Conservation (phyloP, 192 early-diverging fungal genomes). For the Mortierella hygrophila region DNA sequence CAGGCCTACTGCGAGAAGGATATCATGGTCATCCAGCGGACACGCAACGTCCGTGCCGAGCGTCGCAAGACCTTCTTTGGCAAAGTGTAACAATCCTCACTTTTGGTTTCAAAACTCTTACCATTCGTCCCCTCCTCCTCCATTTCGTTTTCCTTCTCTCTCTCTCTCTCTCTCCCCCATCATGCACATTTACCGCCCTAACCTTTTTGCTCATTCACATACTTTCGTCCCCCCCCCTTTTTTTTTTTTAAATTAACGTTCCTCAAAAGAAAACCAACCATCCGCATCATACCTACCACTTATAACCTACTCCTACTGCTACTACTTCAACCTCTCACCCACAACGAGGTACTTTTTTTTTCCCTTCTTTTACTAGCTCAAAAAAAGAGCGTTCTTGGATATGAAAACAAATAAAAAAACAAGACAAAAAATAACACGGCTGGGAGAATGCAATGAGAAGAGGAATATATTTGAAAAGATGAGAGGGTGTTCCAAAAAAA, state of each 20-base stretch:
- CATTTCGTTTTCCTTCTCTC: background rate
- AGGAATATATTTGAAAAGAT: background rate
- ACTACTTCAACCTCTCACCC: background rate
- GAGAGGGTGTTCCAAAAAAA: too few species aligned
- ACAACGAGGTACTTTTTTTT: background rate
- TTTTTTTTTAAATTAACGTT: too few species aligned
- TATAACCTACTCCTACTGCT: background rate
- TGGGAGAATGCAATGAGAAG: background rate
- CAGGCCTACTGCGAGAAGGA: slow-evolving; percentile 80
- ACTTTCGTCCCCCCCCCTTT: too few species aligned
- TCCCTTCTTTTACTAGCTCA: background rate
- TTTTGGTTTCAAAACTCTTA: too few species aligned
- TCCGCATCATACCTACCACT: background rate
- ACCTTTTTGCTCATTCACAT: background rate
- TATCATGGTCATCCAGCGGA: slow-evolving; percentile 73
- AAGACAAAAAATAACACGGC: background rate
- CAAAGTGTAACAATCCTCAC: slow-evolving; percentile 59
- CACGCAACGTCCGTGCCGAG: slow-evolving; percentile 70
- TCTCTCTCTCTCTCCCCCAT: background rate
- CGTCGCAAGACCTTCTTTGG: slow-evolving; percentile 70
- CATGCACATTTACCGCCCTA: background rate
- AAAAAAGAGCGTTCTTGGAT: slow-evolving; percentile 1
- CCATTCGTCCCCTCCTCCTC: background rate
- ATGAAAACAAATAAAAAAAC: slow-evolving; percentile 13
- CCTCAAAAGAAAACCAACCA: background rate